Percentiles rank a stretch among this genome's conserved stretches.
Conservation (phyloP, 139 green algal genomes). For the Deuterostichococcus epilithicus region DNA sequence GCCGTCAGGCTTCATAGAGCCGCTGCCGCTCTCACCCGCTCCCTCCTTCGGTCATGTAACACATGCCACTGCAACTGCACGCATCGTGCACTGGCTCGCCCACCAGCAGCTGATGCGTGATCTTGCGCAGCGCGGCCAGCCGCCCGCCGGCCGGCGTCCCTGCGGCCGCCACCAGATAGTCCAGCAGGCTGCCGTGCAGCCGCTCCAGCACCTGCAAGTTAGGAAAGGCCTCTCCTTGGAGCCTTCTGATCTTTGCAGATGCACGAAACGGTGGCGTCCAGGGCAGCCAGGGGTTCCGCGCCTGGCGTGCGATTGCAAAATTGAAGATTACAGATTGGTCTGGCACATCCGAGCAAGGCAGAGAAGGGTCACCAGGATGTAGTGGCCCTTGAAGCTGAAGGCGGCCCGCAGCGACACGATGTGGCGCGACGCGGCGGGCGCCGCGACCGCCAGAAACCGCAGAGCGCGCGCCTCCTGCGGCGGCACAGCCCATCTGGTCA, state of each 20-base stretch:
- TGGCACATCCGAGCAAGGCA: no score
- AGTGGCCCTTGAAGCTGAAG: constrained; percentile 34
- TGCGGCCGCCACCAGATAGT: constrained; percentile 28
- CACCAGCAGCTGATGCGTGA: constrained; percentile 41
- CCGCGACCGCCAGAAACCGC: constrained; percentile 25
- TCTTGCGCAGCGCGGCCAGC: constrained; percentile 26
- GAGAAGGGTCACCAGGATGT: no score
- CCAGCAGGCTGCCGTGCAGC: constrained; percentile 34
- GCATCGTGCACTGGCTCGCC: neutral
- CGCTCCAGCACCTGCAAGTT: constrained; percentile 49
- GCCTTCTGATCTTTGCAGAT: constrained; percentile 9
- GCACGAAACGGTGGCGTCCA: no score
- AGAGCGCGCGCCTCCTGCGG: constrained; percentile 33
- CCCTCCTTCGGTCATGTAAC: neutral
- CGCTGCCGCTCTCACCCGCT: no score
- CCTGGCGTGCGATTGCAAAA: no score
- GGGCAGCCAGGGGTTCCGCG: no score
- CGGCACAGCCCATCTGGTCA: neutral
- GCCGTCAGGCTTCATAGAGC: no score
- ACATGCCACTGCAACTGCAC: neutral
- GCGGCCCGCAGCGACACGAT: constrained; percentile 32
- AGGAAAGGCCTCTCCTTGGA: no score
- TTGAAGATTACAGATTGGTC: no score
- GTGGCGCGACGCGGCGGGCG: neutral
- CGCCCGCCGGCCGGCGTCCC: neutral